phyloP scores from a whole-genome alignment of 2,329 filamentous ascomycete species.

The Chaetoscypha palmicola region DNA sequence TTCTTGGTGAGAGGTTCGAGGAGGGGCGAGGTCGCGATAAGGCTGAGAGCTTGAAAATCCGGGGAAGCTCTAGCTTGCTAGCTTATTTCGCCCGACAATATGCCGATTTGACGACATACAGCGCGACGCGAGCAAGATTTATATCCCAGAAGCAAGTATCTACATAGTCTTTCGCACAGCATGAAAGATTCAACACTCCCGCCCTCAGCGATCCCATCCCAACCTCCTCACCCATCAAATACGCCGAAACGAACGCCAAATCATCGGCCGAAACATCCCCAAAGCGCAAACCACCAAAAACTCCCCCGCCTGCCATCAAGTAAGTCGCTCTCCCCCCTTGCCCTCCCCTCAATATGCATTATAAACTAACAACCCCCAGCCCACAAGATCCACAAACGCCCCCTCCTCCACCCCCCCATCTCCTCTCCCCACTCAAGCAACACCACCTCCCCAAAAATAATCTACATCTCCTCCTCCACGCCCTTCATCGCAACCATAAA shows the following conservation, averaged over 20 bases:
- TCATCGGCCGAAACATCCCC: not conserved
- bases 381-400: conserved; percentile 29
- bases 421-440: conserved; percentile 18
- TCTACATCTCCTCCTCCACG: conserved; percentile 27
- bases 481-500: conserved; percentile 29
- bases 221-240: no score
- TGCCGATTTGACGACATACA: not conserved
- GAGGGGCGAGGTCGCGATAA: conserved; percentile 16
- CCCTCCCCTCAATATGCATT: not conserved
- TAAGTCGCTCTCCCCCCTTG: conserved; percentile 3
- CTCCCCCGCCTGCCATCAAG: conserved; percentile 20
- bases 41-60: not conserved
- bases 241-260: not conserved
- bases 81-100: not conserved
- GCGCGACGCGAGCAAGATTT: no score
- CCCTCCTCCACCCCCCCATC: conserved; percentile 29
- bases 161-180: no score
- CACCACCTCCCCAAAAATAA: conserved; percentile 20
- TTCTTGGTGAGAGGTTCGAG: no score
- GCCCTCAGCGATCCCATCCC: not conserved
- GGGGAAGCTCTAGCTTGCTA: not conserved
- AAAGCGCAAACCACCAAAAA: conserved; percentile 13
- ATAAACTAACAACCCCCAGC: conserved; percentile 13
- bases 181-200: conserved; percentile 12
- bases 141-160: no score